phyloP scores from a whole-genome alignment of 1,284 basidiomycete genomes.

The Cronartium ribicola region DNA sequence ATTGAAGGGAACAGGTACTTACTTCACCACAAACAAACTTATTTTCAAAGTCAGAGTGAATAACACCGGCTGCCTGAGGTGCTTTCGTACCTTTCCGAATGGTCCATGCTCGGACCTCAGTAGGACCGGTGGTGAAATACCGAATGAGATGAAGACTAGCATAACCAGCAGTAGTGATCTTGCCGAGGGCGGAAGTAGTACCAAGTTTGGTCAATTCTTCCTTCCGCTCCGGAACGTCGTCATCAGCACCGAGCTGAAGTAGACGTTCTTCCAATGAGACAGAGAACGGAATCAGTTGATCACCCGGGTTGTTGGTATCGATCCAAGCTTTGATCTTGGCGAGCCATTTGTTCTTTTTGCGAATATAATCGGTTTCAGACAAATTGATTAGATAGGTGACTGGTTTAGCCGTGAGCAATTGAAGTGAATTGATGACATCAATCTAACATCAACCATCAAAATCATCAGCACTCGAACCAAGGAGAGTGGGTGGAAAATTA shows the following conservation, averaged over 20 bases:
- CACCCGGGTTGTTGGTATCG: constrained; percentile 92
- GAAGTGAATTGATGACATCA: constrained; percentile 87
- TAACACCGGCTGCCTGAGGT: constrained; percentile 95
- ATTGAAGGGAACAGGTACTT: background rate
- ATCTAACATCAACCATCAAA: constrained; percentile 59
- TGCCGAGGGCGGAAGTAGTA: constrained; percentile 69
- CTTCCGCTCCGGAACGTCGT: constrained; percentile 57
- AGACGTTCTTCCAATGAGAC: constrained; percentile 93
- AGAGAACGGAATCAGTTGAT: constrained; percentile 93
- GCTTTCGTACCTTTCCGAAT: constrained; percentile 90
- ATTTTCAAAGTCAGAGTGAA: constrained; percentile 94
- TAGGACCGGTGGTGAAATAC: constrained; percentile 78
- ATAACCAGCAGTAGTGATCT: constrained; percentile 91
- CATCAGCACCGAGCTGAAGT: constrained; percentile 56
- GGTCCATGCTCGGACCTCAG: constrained; percentile 97
- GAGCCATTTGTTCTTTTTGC: constrained; percentile 99
- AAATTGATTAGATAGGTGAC: constrained; percentile 98
- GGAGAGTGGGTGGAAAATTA: constrained; percentile 11
- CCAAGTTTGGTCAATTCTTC: constrained; percentile 70
- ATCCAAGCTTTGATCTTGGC: constrained; percentile 99
- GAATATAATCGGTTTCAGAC: constrained; percentile 87
- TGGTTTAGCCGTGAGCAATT: constrained; percentile 91
- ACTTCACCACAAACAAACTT: constrained; percentile 97
- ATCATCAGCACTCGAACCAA: constrained; percentile 3
- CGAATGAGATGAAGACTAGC: constrained; percentile 80